Evolutionary conservation across 2,329 filamentous ascomycete genomes (phyloP).

Genomic region (Myrmaecium sp.): DNA sequence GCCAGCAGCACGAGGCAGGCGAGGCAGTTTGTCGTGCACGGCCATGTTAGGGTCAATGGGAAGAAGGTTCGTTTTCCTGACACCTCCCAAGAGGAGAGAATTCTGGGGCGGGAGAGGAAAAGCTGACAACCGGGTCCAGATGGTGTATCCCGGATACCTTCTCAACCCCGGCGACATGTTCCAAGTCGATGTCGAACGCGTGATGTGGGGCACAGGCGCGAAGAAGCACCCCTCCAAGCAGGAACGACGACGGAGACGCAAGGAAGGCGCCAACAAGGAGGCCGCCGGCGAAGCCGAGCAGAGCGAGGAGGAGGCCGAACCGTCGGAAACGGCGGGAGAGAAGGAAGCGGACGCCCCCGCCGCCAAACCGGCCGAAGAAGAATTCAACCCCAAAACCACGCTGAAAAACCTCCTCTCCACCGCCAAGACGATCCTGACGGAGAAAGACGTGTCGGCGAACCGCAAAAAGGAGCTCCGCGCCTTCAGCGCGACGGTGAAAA

Average conservation of each 20-base stretch:
- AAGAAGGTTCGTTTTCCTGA: constrained; percentile 53
- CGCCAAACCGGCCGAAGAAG: constrained; percentile 6
- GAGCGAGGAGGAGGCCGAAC: not conserved
- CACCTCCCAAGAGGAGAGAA: no score
- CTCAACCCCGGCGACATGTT: constrained; percentile 98
- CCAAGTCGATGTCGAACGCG: constrained; percentile 77
- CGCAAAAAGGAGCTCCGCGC: constrained; percentile 59
- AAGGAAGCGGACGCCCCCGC: constrained; percentile 2
- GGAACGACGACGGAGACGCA: constrained; percentile 4
- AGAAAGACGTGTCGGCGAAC: constrained; percentile 44
- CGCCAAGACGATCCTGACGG: constrained; percentile 43
- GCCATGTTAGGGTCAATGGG: constrained; percentile 87
- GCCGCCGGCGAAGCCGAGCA: constrained; percentile 6
- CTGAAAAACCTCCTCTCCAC: constrained; percentile 18
- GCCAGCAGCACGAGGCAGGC: constrained; percentile 87
- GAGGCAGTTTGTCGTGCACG: constrained; percentile 84
- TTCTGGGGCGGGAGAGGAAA: no score
- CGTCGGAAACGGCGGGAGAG: no score
- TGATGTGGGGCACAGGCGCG: constrained; percentile 72
- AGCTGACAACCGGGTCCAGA: constrained; percentile 41
- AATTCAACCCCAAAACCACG: constrained; percentile 14
- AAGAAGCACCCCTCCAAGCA: constrained; percentile 35
- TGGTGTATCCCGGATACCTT: constrained; percentile 80
- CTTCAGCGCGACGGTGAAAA: constrained; percentile 50
- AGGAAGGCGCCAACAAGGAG: constrained; percentile 4